These are phyloP conservation scores for Emergomyces orientalis DNA, from an alignment of 2,329 filamentous ascomycete species.

Conservation along the genomic window DNA sequence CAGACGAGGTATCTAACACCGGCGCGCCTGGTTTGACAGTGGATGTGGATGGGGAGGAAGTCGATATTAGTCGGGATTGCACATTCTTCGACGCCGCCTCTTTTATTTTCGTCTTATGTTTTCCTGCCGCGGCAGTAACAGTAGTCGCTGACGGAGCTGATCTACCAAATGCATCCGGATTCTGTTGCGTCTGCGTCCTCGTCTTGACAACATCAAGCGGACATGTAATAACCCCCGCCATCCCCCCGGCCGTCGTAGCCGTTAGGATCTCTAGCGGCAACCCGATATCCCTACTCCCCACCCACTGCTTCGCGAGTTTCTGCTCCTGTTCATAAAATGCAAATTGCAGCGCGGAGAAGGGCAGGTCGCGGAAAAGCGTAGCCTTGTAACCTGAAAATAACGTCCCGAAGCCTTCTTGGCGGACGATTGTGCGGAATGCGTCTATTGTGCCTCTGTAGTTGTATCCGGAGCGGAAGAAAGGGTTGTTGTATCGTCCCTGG, in stretches of 20 bases:
- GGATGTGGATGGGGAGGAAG: slow-evolving; percentile 77
- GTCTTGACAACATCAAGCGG: slow-evolving; percentile 97
- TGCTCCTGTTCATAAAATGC: slow-evolving; percentile 97
- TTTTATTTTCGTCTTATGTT: slow-evolving; percentile 10
- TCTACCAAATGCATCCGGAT: slow-evolving; percentile 33
- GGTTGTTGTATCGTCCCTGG: slow-evolving; percentile 91
- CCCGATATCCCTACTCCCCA: slow-evolving; percentile 74
- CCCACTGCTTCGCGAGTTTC: slow-evolving; percentile 67
- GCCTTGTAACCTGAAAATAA: slow-evolving; percentile 97
- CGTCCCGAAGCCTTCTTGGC: slow-evolving; percentile 70
- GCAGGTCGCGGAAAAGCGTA: slow-evolving; percentile 85
- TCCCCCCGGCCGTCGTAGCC: slow-evolving; percentile 77
- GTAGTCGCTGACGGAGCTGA: background rate
- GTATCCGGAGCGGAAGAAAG: slow-evolving; percentile 86
- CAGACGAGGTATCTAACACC: slow-evolving; percentile 78
- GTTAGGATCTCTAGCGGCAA: slow-evolving; percentile 77
- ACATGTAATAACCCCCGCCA: slow-evolving; percentile 90
- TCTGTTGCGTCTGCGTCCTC: slow-evolving; percentile 84
- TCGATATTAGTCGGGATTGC: slow-evolving; percentile 71
- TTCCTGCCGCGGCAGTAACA: background rate
- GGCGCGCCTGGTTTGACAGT: slow-evolving; percentile 68
- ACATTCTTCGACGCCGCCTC: slow-evolving; percentile 25
- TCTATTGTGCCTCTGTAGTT: slow-evolving; percentile 85
- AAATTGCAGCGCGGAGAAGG: slow-evolving; percentile 93
- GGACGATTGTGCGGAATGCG: slow-evolving; percentile 75